These are phyloP conservation scores for Fusarium musae DNA, from an alignment of 2,329 filamentous ascomycete genomes.

Conservation along the genomic window DNA sequence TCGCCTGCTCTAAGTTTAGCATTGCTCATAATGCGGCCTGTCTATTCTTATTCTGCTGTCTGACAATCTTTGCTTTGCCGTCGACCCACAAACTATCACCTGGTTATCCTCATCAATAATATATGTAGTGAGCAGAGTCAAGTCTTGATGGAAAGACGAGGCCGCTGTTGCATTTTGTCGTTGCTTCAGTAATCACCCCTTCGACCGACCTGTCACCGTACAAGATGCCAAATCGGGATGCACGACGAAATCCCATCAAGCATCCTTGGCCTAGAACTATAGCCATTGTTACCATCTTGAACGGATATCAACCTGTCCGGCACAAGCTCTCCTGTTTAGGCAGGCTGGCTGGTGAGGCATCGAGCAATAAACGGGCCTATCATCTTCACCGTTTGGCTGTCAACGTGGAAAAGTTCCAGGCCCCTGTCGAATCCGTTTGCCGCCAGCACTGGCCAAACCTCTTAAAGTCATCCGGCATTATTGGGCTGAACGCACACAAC, in stretches of 20 bases:
- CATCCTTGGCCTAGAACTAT: constrained; percentile 7
- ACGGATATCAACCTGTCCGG: constrained; percentile 5
- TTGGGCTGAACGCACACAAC: background rate
- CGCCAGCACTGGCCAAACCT: background rate
- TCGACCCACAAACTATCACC: background rate
- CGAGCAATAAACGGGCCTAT: constrained; percentile 11
- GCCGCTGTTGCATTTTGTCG: background rate
- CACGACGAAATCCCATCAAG: background rate
- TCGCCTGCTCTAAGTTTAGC: background rate
- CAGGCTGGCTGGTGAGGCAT: background rate
- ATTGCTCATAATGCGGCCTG: background rate
- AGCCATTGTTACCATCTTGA: constrained; percentile 2
- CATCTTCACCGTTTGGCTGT: background rate
- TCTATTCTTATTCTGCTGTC: constrained; percentile 1
- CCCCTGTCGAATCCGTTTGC: background rate
- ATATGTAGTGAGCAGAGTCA: background rate
- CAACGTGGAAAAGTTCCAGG: background rate
- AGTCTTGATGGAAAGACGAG: background rate
- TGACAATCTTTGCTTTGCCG: constrained; percentile 4
- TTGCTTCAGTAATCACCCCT: background rate
- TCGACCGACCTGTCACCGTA: background rate
- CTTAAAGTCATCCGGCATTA: background rate
- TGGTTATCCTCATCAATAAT: background rate
- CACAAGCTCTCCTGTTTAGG: constrained; percentile 15
- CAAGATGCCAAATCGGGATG: background rate